Conservation (phyloP, 148 eudicot species). For the Chenopodium formosanum region DNA sequence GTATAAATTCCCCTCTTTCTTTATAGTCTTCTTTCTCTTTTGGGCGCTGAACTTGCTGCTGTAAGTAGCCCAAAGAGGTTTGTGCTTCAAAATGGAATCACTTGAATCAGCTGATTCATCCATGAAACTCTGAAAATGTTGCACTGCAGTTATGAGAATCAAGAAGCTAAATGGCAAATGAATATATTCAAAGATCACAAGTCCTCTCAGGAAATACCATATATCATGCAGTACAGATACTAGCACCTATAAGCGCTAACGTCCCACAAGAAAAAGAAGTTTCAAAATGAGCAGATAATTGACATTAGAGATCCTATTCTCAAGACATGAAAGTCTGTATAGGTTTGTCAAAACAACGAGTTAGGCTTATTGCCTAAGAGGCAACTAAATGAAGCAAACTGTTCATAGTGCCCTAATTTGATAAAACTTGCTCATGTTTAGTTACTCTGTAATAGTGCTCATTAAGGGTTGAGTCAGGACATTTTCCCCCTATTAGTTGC, state of each 20-base stretch:
- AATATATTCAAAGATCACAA: not conserved
- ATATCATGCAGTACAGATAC: constrained; percentile 1
- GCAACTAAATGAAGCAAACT: not conserved
- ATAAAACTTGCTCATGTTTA: not conserved
- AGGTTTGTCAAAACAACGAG: not conserved
- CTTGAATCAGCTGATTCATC: constrained; percentile 65
- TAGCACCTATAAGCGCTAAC: not conserved
- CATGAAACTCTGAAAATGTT: constrained; percentile 63
- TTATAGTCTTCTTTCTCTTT: constrained; percentile 49
- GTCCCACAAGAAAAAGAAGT: not conserved
- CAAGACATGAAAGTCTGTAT: not conserved
- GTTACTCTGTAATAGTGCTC: not conserved
- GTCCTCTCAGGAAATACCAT: not conserved
- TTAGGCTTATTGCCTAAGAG: not conserved
- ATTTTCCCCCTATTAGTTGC: not conserved
- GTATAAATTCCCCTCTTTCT: constrained; percentile 70
- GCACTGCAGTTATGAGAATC: constrained; percentile 8
- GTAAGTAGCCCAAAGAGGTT: constrained; percentile 82
- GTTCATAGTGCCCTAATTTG: not conserved
- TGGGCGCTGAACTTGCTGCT: constrained; percentile 45
- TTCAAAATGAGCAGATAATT: not conserved
- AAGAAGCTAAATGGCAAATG: constrained; percentile 6
- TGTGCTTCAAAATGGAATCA: constrained; percentile 91
- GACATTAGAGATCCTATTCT: not conserved
- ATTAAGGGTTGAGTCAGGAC: not conserved